phyloP scores from a whole-genome alignment of 805 yeast genomes.

The Osmozyma mogii region DNA sequence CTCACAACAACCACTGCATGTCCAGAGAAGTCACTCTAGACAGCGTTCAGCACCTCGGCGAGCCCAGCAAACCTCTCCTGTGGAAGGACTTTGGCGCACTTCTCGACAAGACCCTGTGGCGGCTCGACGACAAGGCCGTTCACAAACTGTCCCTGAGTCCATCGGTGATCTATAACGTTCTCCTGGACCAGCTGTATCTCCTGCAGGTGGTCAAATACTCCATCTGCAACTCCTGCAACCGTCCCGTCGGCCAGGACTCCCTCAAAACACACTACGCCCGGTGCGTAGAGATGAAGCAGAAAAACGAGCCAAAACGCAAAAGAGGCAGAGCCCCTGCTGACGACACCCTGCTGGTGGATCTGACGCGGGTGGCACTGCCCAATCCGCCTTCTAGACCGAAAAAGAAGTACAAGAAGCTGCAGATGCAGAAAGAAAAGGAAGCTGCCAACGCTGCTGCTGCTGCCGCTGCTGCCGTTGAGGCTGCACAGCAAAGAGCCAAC shows the following conservation, averaged over 20 bases:
- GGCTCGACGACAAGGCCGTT: slow-evolving; percentile 15
- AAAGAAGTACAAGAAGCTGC: slow-evolving; percentile 37
- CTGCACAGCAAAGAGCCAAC: slow-evolving; percentile 5
- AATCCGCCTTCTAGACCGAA: slow-evolving; percentile 22
- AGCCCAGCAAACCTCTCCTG: slow-evolving; percentile 20
- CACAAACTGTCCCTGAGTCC: slow-evolving; percentile 12
- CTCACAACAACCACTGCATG: too few relatives aligned
- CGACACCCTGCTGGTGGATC: slow-evolving; percentile 33
- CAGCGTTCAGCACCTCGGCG: too few relatives aligned
- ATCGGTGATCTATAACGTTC: slow-evolving; percentile 15
- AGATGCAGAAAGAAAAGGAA: slow-evolving; percentile 37
- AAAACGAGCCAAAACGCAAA: slow-evolving; percentile 23
- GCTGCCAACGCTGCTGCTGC: slow-evolving; percentile 42
- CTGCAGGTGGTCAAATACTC: slow-evolving; percentile 29
- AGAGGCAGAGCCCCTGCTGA: slow-evolving; percentile 20
- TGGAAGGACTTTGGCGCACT: slow-evolving; percentile 41
- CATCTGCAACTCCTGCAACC: slow-evolving; percentile 30
- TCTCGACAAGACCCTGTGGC: slow-evolving; percentile 30
- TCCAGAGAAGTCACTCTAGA: too few relatives aligned
- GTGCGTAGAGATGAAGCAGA: slow-evolving; percentile 35
- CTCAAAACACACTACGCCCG: slow-evolving; percentile 23
- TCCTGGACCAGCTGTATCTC: slow-evolving; percentile 21
- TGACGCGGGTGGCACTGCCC: slow-evolving; percentile 24
- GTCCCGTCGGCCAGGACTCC: slow-evolving; percentile 34
- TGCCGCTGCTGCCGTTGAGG: slow-evolving; percentile 24